Conservation (phyloP, 768 basidiomycete genomes). For the Pisolithus tinctorius region DNA sequence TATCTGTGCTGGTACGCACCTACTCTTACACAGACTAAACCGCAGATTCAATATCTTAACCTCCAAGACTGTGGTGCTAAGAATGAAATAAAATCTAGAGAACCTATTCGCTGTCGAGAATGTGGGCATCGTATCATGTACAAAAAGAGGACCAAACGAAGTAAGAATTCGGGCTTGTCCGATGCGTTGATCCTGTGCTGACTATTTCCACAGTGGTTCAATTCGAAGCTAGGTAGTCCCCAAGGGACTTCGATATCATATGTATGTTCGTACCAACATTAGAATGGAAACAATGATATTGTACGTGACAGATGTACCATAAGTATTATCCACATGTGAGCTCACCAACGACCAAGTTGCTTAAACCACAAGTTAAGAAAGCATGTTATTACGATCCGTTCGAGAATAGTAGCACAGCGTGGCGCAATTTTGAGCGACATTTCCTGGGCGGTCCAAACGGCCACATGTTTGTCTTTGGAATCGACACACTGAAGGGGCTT, state of each 20-base stretch:
- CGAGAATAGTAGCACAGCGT: slow-evolving; percentile 35
- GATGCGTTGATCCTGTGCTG: background rate
- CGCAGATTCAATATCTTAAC: slow-evolving; percentile 7
- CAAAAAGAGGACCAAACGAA: slow-evolving; percentile 91
- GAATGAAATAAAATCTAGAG: slow-evolving; percentile 85
- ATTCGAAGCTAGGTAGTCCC: slow-evolving; percentile 25
- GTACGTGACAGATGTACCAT: background rate
- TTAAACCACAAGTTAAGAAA: slow-evolving; percentile 48
- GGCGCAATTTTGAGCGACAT: slow-evolving; percentile 35
- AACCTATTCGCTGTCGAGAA: slow-evolving; percentile 92
- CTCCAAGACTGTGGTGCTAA: slow-evolving; percentile 80
- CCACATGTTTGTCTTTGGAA: slow-evolving; percentile 40
- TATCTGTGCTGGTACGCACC: slow-evolving; percentile 67
- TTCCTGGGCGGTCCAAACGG: slow-evolving; percentile 38
- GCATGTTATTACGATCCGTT: slow-evolving; percentile 48
- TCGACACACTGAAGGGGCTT: slow-evolving; percentile 41
- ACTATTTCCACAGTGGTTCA: slow-evolving; percentile 23
- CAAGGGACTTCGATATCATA: background rate
- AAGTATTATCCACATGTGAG: background rate
- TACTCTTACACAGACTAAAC: slow-evolving; percentile 1
- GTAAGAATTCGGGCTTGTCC: slow-evolving; percentile 42
- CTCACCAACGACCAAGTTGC: slow-evolving; percentile 37
- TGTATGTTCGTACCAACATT: slow-evolving; percentile 1
- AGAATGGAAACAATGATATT: background rate
- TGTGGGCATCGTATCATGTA: slow-evolving; percentile 99